Base-by-base conservation (phyloP, 371 early-diverging fungal genomes). In the Mortierella sp. region DNA sequence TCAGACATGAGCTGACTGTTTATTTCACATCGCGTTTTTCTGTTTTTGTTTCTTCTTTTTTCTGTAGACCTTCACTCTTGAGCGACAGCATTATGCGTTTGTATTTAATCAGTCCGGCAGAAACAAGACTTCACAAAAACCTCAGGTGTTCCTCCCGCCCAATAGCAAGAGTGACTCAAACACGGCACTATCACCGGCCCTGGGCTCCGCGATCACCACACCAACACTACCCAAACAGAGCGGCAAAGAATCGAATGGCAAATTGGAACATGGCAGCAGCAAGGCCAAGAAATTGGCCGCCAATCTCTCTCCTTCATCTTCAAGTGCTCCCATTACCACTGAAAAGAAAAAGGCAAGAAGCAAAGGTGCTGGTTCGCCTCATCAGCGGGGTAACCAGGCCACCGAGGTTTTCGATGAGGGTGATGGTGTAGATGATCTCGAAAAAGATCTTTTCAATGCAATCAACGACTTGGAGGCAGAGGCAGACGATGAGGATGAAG, bases 51-150 rank as follows among this genome's bases (percentile, higher is more conserved):
- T n/a, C n/a, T n/a, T n/a, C n/a, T n/a, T n/a, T n/a, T n/a, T n/a
- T n/a, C n/a, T 3, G 12, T 72, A 77, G 79, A 77, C 72, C 2
- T 77, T 72, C 44, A 72, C 72, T 16, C 50, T 77, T 16, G 79
- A 77, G 28, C 46, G 79, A 14, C 79, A 77, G 26, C 69, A 72
- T 21, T 68, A 72, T 6, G 72, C 72, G 19, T 77, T 72, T 28
- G 48, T 60, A 7, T 77, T 77, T 62, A 37, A 65, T 16, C 79
- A 77, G 15, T 64, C 63, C 55, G 46, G 79, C n/a, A 59, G 47
- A 60, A 63, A 71, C 62, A 69, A 66, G 52, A 71, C 62, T 7
- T 26, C 76, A 14, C 37, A 37, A 37, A 70, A 66, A 44, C 64
- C 62, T 25, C 77, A 71, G 28, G 56, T 68, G 4, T 50, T 76